Base-by-base conservation (phyloP, 1,284 basidiomycete species). In the Exsudoporus floridanus region DNA sequence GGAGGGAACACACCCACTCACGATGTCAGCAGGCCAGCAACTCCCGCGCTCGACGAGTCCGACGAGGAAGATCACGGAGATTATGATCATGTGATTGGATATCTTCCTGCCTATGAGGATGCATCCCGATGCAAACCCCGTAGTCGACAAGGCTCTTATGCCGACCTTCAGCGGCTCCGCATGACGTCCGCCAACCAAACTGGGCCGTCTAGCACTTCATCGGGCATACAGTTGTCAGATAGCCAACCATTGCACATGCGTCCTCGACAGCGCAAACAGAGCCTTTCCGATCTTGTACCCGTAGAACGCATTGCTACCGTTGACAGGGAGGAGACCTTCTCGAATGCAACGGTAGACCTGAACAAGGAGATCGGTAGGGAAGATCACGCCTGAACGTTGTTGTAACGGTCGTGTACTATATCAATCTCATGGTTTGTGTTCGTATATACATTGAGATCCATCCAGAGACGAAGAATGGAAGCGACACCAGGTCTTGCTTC, bases 61-160 rank as follows among this genome's bases (percentile, higher is more conserved):
- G 88, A 90, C 59, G 85, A 87, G 35, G 88, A 90, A 63, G 88
- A 90, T 58, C 78, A 78, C 39, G 89, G 88, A 28, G 89, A 92
- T 69, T 91, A 90, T 63, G 89, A 92, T 60, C 78, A 89, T 66
- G 83, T 92, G 33, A 77, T 91, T 49, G 79, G 81, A 14, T 77
- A 83, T 55, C 71, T 90, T 49, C 77, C 76, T 23, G 65, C 74
- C 7, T 74, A 78, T 54, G 82, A 84, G 34, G 76, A 77, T 56
- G 55, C 69, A 27, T 58, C 72, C 33, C 61, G 70, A 58, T 68
- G 57, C 49, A 81, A 82, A 54, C 70, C 77, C n/a, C 79, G 83
- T 36, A 89, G 86, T 69, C 79, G 82, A 30, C 82, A 82, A 53
- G 84, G 80, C 55, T 91, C 88, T 19, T 92, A 88, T 62, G 89